Evolutionary conservation across 2,329 filamentous ascomycete genomes (phyloP), one percentile per base, ranked within the genome.

Genomic region (Biscogniauxia sp.): DNA sequence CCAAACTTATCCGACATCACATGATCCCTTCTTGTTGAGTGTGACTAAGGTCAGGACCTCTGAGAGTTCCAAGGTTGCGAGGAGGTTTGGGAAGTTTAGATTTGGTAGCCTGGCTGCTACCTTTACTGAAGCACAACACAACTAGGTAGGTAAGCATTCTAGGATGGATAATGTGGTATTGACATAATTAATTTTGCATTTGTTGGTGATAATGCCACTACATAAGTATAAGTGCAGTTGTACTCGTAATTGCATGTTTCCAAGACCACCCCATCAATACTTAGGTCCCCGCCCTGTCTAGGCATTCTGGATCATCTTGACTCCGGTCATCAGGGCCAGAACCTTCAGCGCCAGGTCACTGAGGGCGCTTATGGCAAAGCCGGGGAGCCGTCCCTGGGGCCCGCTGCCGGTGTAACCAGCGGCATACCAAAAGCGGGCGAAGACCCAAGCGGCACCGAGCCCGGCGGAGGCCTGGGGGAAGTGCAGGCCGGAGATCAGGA

Each of bases 401-500:
- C 82, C 82, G 11, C 70, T 69, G 53, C 72, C 72, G 56, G 76
- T 75, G 70, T 88, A 90, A 32, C 85, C 86, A 13, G 76, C 61
- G 59, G 83, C 80, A 67, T 88, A 90, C 55, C 82, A 1, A 25
- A 82, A 67, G 51, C 88, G 80, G 20, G 74, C 77, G 1, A 81
- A n/a, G 9, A 78, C 73, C 85, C 86, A 90, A 28, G 71, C 71
- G 15, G 71, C 78, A 17, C 86, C 86, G 26, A 86, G 68, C 9
- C 67, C 69, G 19, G 83, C 82, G 28, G 82, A 77, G 20, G 76
- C 73, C 5, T 79, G 60, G 2, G 87, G 88, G 72, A 78, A 87
- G 45, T 74, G 72, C 23, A 88, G 70, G 32, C 87, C 86, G 9
- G 83, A 75, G 66, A 89, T 78, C 61, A 87, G 72, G 11, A 88